A percentile compares a stretch with the other conserved stretches of the same genome.
Evolutionary conservation across 768 basidiomycete genomes (phyloP).

Genomic region (Trametes punicea): DNA sequence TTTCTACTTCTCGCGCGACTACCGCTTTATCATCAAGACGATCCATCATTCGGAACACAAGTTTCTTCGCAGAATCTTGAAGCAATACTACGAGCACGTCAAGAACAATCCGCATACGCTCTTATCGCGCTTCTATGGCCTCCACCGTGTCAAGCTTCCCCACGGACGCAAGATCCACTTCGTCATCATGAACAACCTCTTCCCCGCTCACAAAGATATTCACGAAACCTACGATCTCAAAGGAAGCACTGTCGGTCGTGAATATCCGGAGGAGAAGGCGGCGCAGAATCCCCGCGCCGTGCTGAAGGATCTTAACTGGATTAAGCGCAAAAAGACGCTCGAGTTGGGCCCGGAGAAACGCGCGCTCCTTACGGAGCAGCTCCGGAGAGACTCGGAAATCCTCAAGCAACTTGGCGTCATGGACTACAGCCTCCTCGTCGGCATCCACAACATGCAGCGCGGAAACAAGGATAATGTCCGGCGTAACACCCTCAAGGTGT

Average conservation of each 20-base stretch:
- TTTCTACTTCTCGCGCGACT: constrained; percentile 98
- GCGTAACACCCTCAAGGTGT: constrained; percentile 87
- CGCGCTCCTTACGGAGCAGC: constrained; percentile 86
- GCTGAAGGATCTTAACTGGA: constrained; percentile 97
- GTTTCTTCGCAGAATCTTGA: constrained; percentile 83
- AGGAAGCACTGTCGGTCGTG: constrained; percentile 86
- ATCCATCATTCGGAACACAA: constrained; percentile 94
- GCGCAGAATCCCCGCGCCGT: constrained; percentile 81
- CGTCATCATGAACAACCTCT: constrained; percentile 99
- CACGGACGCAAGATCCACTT: constrained; percentile 95
- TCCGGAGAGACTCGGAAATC: constrained; percentile 83
- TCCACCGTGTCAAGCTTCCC: constrained; percentile 96
- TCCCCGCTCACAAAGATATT: constrained; percentile 94
- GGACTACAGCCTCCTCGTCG: constrained; percentile 95
- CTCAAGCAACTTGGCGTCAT: constrained; percentile 82
- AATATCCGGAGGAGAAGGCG: constrained; percentile 81
- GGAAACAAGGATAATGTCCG: constrained; percentile 93
- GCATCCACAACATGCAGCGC: constrained; percentile 86
- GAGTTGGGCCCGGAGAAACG: constrained; percentile 97
- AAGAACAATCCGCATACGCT: constrained; percentile 91
- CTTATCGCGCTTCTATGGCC: constrained; percentile 91
- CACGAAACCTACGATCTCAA: constrained; percentile 99
- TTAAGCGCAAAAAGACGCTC: constrained; percentile 68
- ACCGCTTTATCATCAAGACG: constrained; percentile 99
- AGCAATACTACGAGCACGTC: constrained; percentile 81